phyloP scores from a whole-genome alignment of 1,284 basidiomycete species.

The Amylostereum chailletii region DNA sequence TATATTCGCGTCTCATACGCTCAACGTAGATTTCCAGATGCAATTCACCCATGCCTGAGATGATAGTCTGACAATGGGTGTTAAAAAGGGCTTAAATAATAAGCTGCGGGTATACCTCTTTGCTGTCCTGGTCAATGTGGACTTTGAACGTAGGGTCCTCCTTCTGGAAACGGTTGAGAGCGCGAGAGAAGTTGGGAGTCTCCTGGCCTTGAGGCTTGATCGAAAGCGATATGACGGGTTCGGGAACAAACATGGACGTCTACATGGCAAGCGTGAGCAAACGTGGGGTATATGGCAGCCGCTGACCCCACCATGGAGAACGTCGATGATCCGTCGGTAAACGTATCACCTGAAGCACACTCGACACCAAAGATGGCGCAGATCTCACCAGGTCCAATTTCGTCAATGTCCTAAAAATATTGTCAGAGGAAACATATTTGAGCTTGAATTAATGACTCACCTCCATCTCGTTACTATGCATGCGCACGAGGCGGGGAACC shows the following conservation, averaged over 20 bases:
- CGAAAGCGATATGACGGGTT: conserved; percentile 95
- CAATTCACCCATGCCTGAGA: conserved; percentile 98
- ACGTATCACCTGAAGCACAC: conserved; percentile 97
- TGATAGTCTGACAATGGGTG: conserved; percentile 74
- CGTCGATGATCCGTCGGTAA: conserved; percentile 84
- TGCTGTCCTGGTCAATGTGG: conserved; percentile 89
- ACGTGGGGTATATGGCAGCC: neutral
- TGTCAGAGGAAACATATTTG: neutral
- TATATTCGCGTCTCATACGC: conserved; percentile 97
- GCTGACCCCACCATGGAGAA: conserved; percentile 73
- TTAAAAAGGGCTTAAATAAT: conserved; percentile 4
- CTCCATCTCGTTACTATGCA: conserved; percentile 99
- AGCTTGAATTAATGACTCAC: conserved; percentile 26
- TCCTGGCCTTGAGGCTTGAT: conserved; percentile 91
- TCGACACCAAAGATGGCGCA: conserved; percentile 99
- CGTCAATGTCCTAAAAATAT: conserved; percentile 70
- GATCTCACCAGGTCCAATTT: conserved; percentile 97
- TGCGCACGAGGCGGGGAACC: conserved; percentile 93
- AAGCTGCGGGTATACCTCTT: conserved; percentile 56
- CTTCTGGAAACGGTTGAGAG: conserved; percentile 96
- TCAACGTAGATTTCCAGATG: conserved; percentile 99
- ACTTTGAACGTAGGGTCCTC: conserved; percentile 99
- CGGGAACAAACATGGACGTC: conserved; percentile 98
- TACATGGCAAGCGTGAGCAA: conserved; percentile 21
- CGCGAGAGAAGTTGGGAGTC: conserved; percentile 92